Percentiles rank a stretch among this genome's conserved stretches.
Conservation (phyloP, 2,329 filamentous ascomycete species). For the Phoma herbarum region DNA sequence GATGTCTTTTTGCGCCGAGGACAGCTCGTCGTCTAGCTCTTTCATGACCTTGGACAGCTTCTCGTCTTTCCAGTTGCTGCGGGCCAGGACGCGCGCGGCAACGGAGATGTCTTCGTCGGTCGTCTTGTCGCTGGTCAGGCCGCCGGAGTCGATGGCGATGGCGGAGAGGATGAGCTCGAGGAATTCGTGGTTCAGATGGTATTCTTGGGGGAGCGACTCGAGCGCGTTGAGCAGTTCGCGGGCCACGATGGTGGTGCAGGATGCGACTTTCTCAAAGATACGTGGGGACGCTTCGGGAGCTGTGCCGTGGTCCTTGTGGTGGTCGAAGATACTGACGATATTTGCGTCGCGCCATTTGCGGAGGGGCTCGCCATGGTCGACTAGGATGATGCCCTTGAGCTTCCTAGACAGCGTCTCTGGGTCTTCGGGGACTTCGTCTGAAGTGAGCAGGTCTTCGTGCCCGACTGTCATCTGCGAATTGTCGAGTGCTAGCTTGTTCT, state of each 20-base stretch:
- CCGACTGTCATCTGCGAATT: constrained; percentile 58
- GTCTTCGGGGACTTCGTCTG: constrained; percentile 59
- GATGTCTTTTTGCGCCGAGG: constrained; percentile 55
- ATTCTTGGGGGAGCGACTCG: constrained; percentile 55
- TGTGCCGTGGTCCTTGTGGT: constrained; percentile 56
- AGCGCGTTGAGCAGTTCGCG: constrained; percentile 59
- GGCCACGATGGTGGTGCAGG: constrained; percentile 58
- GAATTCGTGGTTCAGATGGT: constrained; percentile 59
- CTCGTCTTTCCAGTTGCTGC: constrained; percentile 55
- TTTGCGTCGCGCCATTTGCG: constrained; percentile 55
- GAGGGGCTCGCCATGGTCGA: constrained; percentile 56
- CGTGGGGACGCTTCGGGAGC: constrained; percentile 55
- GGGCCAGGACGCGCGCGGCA: constrained; percentile 52
- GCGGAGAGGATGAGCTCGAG: constrained; percentile 59
- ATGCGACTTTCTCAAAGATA: constrained; percentile 56
- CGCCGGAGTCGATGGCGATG: constrained; percentile 58
- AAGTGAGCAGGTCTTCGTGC: constrained; percentile 57
- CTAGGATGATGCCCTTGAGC: constrained; percentile 57
- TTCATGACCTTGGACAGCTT: constrained; percentile 55
- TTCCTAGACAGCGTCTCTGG: constrained; percentile 55
- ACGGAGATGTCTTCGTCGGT: constrained; percentile 53
- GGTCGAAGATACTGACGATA: constrained; percentile 59
- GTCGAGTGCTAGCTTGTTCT: constrained; percentile 57
- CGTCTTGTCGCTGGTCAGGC: constrained; percentile 48
- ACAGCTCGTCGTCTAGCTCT: constrained; percentile 53